Evolutionary conservation across 2,329 filamentous ascomycete species (phyloP), one percentile per base, ranked within the genome.

Genomic region (Zopfia rhizophila): DNA sequence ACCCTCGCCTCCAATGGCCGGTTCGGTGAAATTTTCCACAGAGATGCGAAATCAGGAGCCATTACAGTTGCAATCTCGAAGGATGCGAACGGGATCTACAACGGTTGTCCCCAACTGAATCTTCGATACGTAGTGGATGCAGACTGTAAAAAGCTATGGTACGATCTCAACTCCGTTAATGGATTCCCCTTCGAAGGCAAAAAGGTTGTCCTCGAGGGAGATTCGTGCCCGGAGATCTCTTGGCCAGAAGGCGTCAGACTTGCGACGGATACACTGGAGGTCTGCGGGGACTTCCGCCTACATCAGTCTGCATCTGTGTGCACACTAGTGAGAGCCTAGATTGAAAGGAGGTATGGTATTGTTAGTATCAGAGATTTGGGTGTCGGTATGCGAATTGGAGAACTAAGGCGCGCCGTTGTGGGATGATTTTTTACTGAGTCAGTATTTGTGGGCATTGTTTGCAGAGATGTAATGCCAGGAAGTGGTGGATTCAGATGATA

Each of bases 61-160:
- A 63, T 77, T 33, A 53, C 74, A 2, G 58, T 77, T 35, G 77
- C 76, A 62, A 68, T 77, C 51, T 70, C 74, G 30, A 66, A 57
- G 14, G 54, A 42, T 11, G 36, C 62, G 31, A 60, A 72, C 41
- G 73, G 72, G 5, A 49, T 75, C 31, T 72, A 63, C 48, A 38
- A 35, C 8, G 19, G 19, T 12, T 10, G n/a, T 11, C 29, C 44
- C 4, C 19, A 36, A 17, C 27, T 47, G 22, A 24, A 33, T 19
- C 22, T 47, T 7, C 23, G 25, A 58, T 73, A 72, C 56, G 72
- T 69, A 31, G 69, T 56, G 55, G 66, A 69, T 23, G 10, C 18
- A 42, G 55, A 63, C 41, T 65, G 68, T 38, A 60, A 57, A 45
- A 68, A 52, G 38, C 57, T 74, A 45, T 74, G 68, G 56, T 77